phyloP scores from a whole-genome alignment of 495 filamentous ascomycete genomes.

The Aspergillus avenaceus region DNA sequence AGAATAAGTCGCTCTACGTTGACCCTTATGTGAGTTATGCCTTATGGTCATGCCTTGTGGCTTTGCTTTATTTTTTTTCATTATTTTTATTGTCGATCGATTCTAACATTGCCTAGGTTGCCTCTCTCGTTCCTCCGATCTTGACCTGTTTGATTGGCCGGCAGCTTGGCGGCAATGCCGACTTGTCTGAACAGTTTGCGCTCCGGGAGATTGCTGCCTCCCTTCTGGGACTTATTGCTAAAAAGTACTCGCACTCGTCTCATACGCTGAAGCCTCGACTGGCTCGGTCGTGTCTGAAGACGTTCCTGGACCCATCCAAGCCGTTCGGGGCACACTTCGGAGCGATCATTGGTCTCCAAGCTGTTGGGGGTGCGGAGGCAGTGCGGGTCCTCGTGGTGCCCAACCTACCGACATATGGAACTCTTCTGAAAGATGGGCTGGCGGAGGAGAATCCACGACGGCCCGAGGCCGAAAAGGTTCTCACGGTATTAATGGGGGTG shows the following conservation, averaged over 20 bases:
- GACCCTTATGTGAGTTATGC: constrained; percentile 70
- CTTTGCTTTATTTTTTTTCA: not conserved
- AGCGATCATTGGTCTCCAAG: constrained; percentile 70
- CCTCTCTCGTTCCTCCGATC: constrained; percentile 80
- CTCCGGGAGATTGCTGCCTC: constrained; percentile 82
- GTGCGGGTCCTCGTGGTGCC: constrained; percentile 77
- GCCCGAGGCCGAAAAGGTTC: constrained; percentile 58
- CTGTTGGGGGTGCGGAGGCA: constrained; percentile 71
- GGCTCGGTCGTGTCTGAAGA: constrained; percentile 85
- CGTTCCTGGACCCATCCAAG: constrained; percentile 79
- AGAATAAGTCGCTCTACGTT: constrained; percentile 76
- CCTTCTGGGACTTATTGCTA: constrained; percentile 66
- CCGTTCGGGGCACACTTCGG: constrained; percentile 81
- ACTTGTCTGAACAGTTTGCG: constrained; percentile 62
- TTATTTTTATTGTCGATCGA: not conserved
- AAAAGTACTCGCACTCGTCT: constrained; percentile 70
- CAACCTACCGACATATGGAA: constrained; percentile 74
- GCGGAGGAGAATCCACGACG: constrained; percentile 47
- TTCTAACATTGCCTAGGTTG: constrained; percentile 38
- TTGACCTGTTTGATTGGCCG: constrained; percentile 88
- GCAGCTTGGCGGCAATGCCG: constrained; percentile 59
- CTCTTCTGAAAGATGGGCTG: constrained; percentile 63
- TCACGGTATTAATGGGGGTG: constrained; percentile 58
- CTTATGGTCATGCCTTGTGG: not conserved
- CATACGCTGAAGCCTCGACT: constrained; percentile 78